phyloP scores from a whole-genome alignment of 495 filamentous ascomycete species.

The Aspergillus incahuasiensis region DNA sequence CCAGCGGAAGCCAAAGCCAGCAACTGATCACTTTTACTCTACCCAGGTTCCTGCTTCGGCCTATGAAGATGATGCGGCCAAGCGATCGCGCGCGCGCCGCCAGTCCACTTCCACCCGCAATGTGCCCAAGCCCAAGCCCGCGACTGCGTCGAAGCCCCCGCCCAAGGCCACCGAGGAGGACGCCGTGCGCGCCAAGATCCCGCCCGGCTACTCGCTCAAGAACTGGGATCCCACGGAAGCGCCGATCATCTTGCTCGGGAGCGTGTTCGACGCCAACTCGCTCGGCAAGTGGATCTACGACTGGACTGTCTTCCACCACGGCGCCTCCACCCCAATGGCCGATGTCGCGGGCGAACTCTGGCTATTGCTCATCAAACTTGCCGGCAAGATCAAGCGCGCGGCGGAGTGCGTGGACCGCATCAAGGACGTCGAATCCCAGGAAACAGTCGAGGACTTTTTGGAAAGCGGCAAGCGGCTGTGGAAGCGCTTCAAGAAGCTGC shows the following conservation, averaged over 20 bases:
- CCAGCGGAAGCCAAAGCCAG: constrained; percentile 45
- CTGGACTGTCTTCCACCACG: constrained; percentile 95
- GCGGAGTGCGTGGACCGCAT: constrained; percentile 76
- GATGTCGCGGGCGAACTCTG: constrained; percentile 94
- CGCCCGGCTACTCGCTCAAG: constrained; percentile 88
- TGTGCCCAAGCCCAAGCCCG: constrained; percentile 41
- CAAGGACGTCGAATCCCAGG: constrained; percentile 62
- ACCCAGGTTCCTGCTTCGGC: constrained; percentile 44
- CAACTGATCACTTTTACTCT: constrained; percentile 51
- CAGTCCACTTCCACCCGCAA: constrained; percentile 48
- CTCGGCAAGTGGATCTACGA: constrained; percentile 99
- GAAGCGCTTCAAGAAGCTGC: constrained; percentile 76
- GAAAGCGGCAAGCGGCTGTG: constrained; percentile 86
- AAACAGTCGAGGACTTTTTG: constrained; percentile 87
- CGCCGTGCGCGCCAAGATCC: constrained; percentile 75
- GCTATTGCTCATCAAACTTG: constrained; percentile 92
- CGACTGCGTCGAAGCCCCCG: constrained; percentile 42
- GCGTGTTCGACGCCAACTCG: constrained; percentile 96
- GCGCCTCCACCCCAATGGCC: constrained; percentile 77
- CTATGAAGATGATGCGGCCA: constrained; percentile 39
- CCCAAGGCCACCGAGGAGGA: constrained; percentile 82
- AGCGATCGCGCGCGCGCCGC: constrained; percentile 42
- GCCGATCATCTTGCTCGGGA: constrained; percentile 88
- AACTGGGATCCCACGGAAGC: constrained; percentile 97
- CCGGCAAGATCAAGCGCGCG: constrained; percentile 89